These are phyloP conservation scores for Triticum aestivum DNA, from an alignment of 176 grass and related monocot species.

Conservation along the genomic window IWGSC_CS_RefSeq_v2.1 NC_057814.1:582649349-582649848, in stretches of 20 bases:
- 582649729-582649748: constrained; percentile 86
- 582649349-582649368: constrained; percentile 61
- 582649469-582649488: constrained; percentile 32
- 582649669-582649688: not conserved
- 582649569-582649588: constrained; percentile 25
- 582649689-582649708: constrained; percentile 12
- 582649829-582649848: constrained; percentile 84
- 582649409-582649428: constrained; percentile 38
- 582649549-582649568: constrained; percentile 15
- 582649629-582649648: not conserved
- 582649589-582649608: constrained; percentile 15
- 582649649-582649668: not conserved
- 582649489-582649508: not conserved
- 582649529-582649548: not conserved
- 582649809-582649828: constrained; percentile 88
- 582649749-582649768: constrained; percentile 87
- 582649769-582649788: constrained; percentile 84
- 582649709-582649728: constrained; percentile 38
- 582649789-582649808: constrained; percentile 80
- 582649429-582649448: not conserved
- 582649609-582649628: not conserved
- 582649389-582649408: constrained; percentile 80
- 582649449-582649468: constrained; percentile 42
- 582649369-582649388: constrained; percentile 64
- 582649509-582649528: not conserved